These are phyloP conservation scores for Buxus sempervirens DNA, from an alignment of 164 flowering plant genomes.

Conservation along the genomic window DNA sequence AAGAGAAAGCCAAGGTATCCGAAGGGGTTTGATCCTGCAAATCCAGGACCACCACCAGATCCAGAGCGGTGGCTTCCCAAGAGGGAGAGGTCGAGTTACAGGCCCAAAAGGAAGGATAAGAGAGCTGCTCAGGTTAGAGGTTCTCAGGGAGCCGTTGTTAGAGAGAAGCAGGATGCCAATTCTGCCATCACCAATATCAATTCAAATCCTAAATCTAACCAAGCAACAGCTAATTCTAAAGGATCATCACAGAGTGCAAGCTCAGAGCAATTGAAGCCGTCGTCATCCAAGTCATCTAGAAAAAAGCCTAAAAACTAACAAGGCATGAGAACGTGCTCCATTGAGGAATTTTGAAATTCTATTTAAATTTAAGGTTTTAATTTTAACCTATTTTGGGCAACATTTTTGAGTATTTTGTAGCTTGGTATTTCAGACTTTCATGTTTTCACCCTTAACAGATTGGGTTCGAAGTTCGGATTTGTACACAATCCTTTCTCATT, in stretches of 20 bases:
- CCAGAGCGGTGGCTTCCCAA: slow-evolving; percentile 96
- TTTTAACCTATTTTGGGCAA: neutral
- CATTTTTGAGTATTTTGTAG: too few relatives aligned
- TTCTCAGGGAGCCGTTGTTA: slow-evolving; percentile 85
- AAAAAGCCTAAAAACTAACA: slow-evolving; percentile 73
- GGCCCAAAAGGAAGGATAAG: slow-evolving; percentile 95
- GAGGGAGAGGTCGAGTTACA: slow-evolving; percentile 87
- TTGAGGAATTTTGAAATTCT: neutral
- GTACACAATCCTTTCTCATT: too few relatives aligned
- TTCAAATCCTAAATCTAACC: slow-evolving; percentile 44
- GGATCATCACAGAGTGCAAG: slow-evolving; percentile 28
- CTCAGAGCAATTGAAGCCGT: slow-evolving; percentile 45
- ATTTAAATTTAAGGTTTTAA: neutral
- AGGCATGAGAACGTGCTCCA: slow-evolving; percentile 2
- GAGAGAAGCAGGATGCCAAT: slow-evolving; percentile 61
- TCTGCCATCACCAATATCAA: slow-evolving; percentile 23
- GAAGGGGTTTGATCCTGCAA: slow-evolving; percentile 88
- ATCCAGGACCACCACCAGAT: slow-evolving; percentile 97
- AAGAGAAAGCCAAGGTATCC: slow-evolving; percentile 98
- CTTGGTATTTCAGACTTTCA: too few relatives aligned
- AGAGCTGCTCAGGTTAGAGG: slow-evolving; percentile 92
- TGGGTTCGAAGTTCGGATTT: too few relatives aligned
- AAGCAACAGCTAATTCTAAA: slow-evolving; percentile 43
- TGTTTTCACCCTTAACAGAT: too few relatives aligned
- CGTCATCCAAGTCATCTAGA: slow-evolving; percentile 56